A percentile compares a stretch with the other conserved stretches of the same genome.
Evolutionary conservation across 495 filamentous ascomycete genomes (phyloP).

Genomic region (Penicillium coprophilum): DNA sequence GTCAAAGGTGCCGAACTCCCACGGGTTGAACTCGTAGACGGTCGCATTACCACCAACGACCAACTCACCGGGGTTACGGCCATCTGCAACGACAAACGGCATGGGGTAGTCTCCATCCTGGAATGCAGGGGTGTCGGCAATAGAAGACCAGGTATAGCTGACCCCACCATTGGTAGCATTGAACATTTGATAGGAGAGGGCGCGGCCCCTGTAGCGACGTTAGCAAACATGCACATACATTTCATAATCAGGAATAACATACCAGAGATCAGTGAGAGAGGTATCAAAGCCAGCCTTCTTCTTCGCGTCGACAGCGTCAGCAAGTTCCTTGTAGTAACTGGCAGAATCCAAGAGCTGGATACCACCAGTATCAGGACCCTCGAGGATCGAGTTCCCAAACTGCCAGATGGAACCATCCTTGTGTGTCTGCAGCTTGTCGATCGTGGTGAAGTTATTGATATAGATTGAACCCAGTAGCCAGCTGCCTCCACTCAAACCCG

Average conservation of each 20-base stretch:
- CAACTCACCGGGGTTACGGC: constrained; percentile 61
- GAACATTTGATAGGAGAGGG: constrained; percentile 80
- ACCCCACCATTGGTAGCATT: constrained; percentile 75
- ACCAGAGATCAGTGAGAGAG: constrained; percentile 88
- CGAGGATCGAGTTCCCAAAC: constrained; percentile 73
- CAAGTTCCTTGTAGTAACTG: constrained; percentile 67
- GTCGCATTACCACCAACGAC: constrained; percentile 76
- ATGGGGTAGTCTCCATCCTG: constrained; percentile 70
- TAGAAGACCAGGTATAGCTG: constrained; percentile 83
- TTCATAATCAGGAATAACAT: constrained; percentile 7
- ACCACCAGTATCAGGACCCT: constrained; percentile 57
- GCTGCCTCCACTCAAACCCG: constrained; percentile 81
- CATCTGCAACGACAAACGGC: constrained; percentile 79
- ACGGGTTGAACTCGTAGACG: constrained; percentile 84
- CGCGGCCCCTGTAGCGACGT: constrained; percentile 52
- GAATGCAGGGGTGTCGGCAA: constrained; percentile 68
- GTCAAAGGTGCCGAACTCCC: constrained; percentile 82
- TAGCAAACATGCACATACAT: constrained; percentile 19
- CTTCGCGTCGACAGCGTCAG: constrained; percentile 64
- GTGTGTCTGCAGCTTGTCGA: constrained; percentile 54
- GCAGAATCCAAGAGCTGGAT: constrained; percentile 53
- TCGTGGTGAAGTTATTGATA: constrained; percentile 84
- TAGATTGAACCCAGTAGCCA: constrained; percentile 88
- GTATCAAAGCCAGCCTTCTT: constrained; percentile 67
- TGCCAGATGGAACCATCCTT: constrained; percentile 62